A percentile compares a stretch with the other conserved stretches of the same genome.
phyloP scores from a whole-genome alignment of 2,329 filamentous ascomycete genomes.

The Lasiodiplodia citricola region DNA sequence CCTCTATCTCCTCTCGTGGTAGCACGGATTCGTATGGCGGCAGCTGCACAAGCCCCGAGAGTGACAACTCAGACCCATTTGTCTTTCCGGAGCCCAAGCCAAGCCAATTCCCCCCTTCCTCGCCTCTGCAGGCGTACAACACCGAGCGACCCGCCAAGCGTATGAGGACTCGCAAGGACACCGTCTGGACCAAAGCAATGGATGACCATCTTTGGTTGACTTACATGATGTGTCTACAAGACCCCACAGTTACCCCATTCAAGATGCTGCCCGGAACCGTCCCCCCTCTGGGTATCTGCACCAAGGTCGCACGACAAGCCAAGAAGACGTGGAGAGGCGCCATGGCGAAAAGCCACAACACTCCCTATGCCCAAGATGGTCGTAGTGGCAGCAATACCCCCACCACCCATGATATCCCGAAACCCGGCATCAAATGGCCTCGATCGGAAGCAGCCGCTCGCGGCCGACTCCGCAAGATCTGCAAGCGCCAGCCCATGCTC shows the following conservation, averaged over 20 bases:
- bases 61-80: slow-evolving; percentile 63
- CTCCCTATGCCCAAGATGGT: slow-evolving; percentile 50
- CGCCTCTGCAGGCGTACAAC: slow-evolving; percentile 38
- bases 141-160: slow-evolving; percentile 45
- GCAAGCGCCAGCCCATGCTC: slow-evolving; percentile 65
- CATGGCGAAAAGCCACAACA: slow-evolving; percentile 36
- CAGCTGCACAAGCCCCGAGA: slow-evolving; percentile 66
- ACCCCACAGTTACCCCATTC: slow-evolving; percentile 70
- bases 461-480: slow-evolving; percentile 63
- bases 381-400: slow-evolving; percentile 57
- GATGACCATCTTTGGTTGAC: slow-evolving; percentile 70
- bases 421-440: slow-evolving; percentile 57
- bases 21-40: slow-evolving; percentile 64
- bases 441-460: slow-evolving; percentile 64
- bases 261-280: slow-evolving; percentile 68
- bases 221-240: slow-evolving; percentile 69
- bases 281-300: slow-evolving; percentile 68
- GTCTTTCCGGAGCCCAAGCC: slow-evolving; percentile 47
- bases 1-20: slow-evolving; percentile 64
- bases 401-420: slow-evolving; percentile 44
- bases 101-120: slow-evolving; percentile 36
- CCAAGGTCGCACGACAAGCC: slow-evolving; percentile 66
- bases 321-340: slow-evolving; percentile 64
- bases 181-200: slow-evolving; percentile 66
- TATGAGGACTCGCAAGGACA: slow-evolving; percentile 47